Evolutionary conservation across 257 asterid genomes (phyloP).

Genomic region (Marsdenia floribunda): DNA sequence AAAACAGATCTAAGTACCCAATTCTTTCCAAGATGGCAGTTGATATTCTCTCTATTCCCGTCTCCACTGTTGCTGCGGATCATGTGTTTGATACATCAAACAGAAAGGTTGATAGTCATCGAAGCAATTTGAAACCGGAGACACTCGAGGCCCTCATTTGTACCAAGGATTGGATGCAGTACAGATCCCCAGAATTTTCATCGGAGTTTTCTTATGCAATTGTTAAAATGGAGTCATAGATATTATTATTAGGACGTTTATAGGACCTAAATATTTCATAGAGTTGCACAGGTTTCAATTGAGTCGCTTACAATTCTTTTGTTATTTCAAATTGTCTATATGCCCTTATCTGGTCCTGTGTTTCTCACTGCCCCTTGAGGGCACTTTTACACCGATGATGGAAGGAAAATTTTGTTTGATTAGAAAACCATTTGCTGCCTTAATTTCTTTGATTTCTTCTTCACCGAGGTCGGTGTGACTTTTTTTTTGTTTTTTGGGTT

Average conservation of each 20-base stretch:
- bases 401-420: not conserved
- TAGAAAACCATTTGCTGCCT: not conserved
- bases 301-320: slow-evolving; percentile 5
- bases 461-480: not conserved
- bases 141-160: slow-evolving; percentile 63
- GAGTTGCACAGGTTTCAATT: not conserved
- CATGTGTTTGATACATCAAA: slow-evolving; percentile 48
- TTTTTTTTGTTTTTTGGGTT: too few relatives aligned
- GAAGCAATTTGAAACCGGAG: slow-evolving; percentile 43
- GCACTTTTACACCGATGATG: not conserved
- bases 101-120: slow-evolving; percentile 36
- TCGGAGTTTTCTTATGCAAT: slow-evolving; percentile 15
- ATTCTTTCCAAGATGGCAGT: slow-evolving; percentile 64
- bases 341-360: not conserved
- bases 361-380: not conserved
- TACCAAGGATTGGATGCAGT: slow-evolving; percentile 75
- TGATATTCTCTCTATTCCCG: slow-evolving; percentile 68
- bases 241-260: not conserved
- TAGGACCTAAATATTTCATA: not conserved
- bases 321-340: not conserved
- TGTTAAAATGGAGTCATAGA: slow-evolving; percentile 31
- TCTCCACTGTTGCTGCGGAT: slow-evolving; percentile 48
- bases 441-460: not conserved
- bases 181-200: slow-evolving; percentile 20
- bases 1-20: slow-evolving; percentile 47